Percentiles rank a stretch among this genome's conserved stretches.
phyloP scores from a whole-genome alignment of 371 early-diverging fungal species.

The Mortierella polycephala region DNA sequence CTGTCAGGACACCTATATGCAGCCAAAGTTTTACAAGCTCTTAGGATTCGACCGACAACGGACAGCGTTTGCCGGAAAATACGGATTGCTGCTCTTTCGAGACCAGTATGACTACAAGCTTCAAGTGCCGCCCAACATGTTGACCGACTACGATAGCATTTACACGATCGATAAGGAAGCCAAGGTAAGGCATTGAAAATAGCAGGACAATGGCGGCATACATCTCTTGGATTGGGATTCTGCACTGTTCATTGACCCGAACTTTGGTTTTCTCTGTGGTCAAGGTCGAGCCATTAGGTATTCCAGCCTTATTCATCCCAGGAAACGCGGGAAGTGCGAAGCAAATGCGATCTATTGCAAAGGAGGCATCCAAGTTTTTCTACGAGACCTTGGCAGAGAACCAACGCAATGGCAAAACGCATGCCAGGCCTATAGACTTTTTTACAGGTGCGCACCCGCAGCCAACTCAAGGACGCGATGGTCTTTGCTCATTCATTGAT shows the following conservation, averaged over 20 bases:
- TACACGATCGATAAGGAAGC: constrained; percentile 43
- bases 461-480: background rate
- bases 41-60: constrained; percentile 73
- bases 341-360: constrained; percentile 91
- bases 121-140: constrained; percentile 25
- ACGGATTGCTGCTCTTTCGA: constrained; percentile 83
- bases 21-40: constrained; percentile 79
- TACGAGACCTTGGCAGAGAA: constrained; percentile 61
- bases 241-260: background rate
- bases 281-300: constrained; percentile 69
- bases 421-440: constrained; percentile 78
- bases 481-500: background rate
- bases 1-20: constrained; percentile 87
- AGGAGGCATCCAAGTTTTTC: constrained; percentile 74
- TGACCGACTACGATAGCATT: constrained; percentile 28
- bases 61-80: constrained; percentile 85
- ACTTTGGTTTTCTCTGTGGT: background rate
- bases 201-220: background rate
- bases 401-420: constrained; percentile 38
- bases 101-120: constrained; percentile 73
- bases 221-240: no score
- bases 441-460: constrained; percentile 73
- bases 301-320: constrained; percentile 94
- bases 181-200: constrained; percentile 19
- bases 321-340: constrained; percentile 95